Evolutionary conservation across 1,284 basidiomycete genomes (phyloP).

Genomic region (Cutaneotrichosporon cutaneum): DNA sequence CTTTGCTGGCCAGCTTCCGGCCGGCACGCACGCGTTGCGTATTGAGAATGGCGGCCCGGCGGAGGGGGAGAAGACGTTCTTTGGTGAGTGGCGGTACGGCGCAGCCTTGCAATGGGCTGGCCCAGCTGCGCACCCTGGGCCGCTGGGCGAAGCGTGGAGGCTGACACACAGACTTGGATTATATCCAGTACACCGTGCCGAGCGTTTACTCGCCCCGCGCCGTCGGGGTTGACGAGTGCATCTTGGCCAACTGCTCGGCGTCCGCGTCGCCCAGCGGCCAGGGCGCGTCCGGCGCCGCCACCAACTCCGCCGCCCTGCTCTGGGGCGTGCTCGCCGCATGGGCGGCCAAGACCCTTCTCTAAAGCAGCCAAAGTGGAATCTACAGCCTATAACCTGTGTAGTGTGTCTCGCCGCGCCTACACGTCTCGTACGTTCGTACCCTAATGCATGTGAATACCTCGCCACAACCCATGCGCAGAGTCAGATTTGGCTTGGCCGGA

Average conservation of each 20-base stretch:
- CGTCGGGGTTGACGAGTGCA: constrained; percentile 15
- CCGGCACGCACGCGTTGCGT: constrained; percentile 40
- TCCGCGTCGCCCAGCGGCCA: background rate
- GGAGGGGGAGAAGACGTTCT: constrained; percentile 41
- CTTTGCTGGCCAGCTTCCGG: constrained; percentile 37
- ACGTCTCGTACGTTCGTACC: background rate
- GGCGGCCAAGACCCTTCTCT: constrained; percentile 11
- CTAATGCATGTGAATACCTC: background rate
- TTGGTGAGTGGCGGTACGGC: constrained; percentile 46
- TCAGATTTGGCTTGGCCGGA: background rate
- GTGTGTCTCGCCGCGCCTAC: background rate
- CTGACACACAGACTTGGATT: constrained; percentile 49
- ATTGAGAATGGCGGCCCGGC: constrained; percentile 44
- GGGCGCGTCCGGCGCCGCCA: background rate
- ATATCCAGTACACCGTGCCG: constrained; percentile 47
- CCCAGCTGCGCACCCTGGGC: no score
- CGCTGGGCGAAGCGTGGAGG: no score
- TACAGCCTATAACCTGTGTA: background rate
- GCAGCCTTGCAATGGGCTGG: background rate
- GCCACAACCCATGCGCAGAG: background rate
- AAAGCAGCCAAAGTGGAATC: no score
- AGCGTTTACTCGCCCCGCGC: constrained; percentile 17
- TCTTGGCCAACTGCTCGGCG: constrained; percentile 24
- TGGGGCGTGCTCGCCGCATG: constrained; percentile 6
- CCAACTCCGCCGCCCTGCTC: background rate